Base-by-base conservation (phyloP, 23 red algal species). In the Gracilaria caudata region DNA sequence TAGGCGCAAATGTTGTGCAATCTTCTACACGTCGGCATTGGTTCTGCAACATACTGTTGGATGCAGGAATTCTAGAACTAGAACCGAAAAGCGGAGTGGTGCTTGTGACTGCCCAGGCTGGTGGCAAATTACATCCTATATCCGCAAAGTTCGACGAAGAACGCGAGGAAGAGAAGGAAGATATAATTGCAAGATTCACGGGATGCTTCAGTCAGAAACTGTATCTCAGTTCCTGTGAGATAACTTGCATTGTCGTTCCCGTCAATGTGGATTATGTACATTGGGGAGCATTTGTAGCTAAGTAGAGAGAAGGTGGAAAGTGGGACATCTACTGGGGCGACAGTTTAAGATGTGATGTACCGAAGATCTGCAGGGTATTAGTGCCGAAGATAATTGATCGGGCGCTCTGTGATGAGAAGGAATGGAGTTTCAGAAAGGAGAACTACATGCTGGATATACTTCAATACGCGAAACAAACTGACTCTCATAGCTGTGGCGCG, bases 401-500 rank as follows among this genome's bases (percentile, higher is more conserved):
- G 7, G 7, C 53, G 13, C 17, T 57, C 16, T 23, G 3, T 4
- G 21, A 21, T 3, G 3, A 16, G 19, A 23, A 21, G 3, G 4
- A 7, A 41, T 71, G 33, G 65, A 71, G 4, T 3, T 10, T 71
- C 0, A 21, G 20, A 23, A 19, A 23, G 17, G 37, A 71, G 37
- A 71, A 71, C 34, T 71, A 71, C 65, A 71, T 71, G 34, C 20
- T 71, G 37, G 65, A 71, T 23, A 7, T 39, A 19, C 37, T 71
- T n/a, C 0, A 14, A n/a, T 71, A 41, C 26, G 34, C 32, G 2
- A 10, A n/a, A 8, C 65, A 71, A 34, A 2, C 1, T 16, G 65
- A 71, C 26, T 36, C 20, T 7, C 40, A 38, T 14, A 71, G 34
- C 65, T 71, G 37, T 34, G 65, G 65, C 0, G 29, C 65, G 4